Evolutionary conservation across 2,329 filamentous ascomycete genomes (phyloP), one percentile per base, ranked within the genome.

Genomic region (Pseudomassariella vexata): DNA sequence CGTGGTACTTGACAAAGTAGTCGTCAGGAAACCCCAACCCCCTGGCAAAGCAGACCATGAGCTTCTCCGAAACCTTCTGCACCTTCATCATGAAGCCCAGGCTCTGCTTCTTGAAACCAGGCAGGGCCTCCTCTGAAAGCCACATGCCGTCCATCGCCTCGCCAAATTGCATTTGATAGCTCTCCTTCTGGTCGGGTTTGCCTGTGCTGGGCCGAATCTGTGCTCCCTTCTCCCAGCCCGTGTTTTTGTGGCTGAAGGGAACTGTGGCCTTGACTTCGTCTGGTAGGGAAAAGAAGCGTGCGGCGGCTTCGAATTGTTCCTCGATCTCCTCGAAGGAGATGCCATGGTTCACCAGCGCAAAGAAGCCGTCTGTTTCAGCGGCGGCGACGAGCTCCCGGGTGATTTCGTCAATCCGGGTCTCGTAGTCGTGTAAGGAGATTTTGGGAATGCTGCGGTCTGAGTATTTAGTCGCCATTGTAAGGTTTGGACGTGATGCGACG

Each of bases 131-230:
- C 6, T 76, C 66, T 22, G 52, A 44, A 9, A 76, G 57, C 75
- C 76, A 80, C 37, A 59, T 54, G 26, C 60, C 63, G 9, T 63
- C 50, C 64, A 74, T 70, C 35, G 63, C 65, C 30, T 59, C 57
- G n/a, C 75, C 72, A 39, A 75, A 78, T 46, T 80, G 75, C 51
- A 80, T 57, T 49, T 79, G 75, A 46, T 79, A 76, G 9, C 68
- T 74, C 50, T 80, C 76, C 44, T 79, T 80, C 30, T 62, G 65
- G 50, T 81, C 76, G 2, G 69, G 61, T 2, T 60, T 57, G 9
- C 76, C 75, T 1, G 76, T 80, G 3, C 70, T 76, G 1, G 74
- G 74, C 9, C 75, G 65, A 25, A 79, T 56, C 44, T 79, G 75
- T 6, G 66, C 60, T 39, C 63, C 66, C 49, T 72, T 72, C 56